phyloP scores from a whole-genome alignment of 345 rosid species.

The Linum usitatissimum region DNA sequence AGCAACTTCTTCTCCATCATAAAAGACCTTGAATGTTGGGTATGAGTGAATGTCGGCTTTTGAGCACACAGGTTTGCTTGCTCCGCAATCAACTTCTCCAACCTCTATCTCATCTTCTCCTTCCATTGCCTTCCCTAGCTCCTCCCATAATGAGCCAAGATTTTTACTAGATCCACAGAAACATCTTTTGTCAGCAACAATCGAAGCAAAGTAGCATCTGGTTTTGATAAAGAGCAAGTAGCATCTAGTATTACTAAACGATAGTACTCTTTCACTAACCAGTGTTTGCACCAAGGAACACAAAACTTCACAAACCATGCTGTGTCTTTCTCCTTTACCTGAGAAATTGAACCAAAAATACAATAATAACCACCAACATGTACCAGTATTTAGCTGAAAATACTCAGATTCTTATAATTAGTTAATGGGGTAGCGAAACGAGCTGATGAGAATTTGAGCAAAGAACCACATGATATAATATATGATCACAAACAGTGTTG shows the following conservation, averaged over 20 bases:
- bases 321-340: conserved; percentile 97
- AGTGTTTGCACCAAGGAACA: conserved; percentile 98
- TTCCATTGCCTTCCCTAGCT: conserved; percentile 76
- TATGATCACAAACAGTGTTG: too few species aligned
- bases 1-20: conserved; percentile 80
- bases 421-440: too few species aligned
- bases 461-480: not conserved
- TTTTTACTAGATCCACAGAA: conserved; percentile 51
- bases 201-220: not conserved
- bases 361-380: not conserved
- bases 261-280: conserved; percentile 40
- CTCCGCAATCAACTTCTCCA: conserved; percentile 86
- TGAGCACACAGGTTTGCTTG: conserved; percentile 64
- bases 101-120: conserved; percentile 91
- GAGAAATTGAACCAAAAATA: not conserved
- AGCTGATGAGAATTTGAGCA: not conserved
- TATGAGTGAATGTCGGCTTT: conserved; percentile 87
- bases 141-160: conserved; percentile 88
- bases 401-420: not conserved
- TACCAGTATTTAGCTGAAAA: too few species aligned
- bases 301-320: conserved; percentile 95
- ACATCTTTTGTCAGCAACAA: conserved; percentile 11
- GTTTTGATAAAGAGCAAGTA: too few species aligned
- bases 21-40: conserved; percentile 88
- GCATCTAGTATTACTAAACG: too few species aligned